A percentile compares a stretch with the other conserved stretches of the same genome.
Evolutionary conservation across 1,139 yeast species (phyloP).

Genomic region (Blastobotrys aristatus): DNA sequence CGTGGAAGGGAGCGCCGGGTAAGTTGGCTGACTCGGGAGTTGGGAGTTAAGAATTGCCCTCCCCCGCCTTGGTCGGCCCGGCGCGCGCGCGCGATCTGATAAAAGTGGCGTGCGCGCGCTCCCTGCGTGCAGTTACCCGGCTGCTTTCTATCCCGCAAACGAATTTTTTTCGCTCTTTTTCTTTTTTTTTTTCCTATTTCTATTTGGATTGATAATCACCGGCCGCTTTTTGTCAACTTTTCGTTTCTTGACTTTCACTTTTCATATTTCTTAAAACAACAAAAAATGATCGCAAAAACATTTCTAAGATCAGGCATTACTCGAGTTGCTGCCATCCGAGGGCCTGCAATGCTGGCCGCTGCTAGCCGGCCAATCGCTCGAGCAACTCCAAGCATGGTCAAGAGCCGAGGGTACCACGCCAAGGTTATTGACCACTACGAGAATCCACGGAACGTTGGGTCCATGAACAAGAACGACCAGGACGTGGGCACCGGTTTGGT

Average conservation of each 20-base stretch:
- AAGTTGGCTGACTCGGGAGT: too few relatives aligned
- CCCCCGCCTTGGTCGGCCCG: too few relatives aligned
- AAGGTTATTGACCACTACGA: constrained; percentile 80
- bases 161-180: not conserved
- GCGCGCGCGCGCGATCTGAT: too few relatives aligned
- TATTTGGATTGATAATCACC: too few relatives aligned
- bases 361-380: not conserved
- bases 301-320: not conserved
- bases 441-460: constrained; percentile 95
- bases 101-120: too few relatives aligned
- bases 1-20: too few relatives aligned
- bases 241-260: not conserved
- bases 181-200: not conserved
- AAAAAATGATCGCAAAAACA: not conserved
- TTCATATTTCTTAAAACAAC: not conserved
- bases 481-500: constrained; percentile 97
- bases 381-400: not conserved
- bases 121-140: too few relatives aligned
- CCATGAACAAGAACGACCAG: constrained; percentile 67
- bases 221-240: too few relatives aligned
- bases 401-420: constrained; percentile 30
- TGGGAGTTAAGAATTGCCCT: too few relatives aligned
- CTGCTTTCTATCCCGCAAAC: not conserved
- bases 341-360: not conserved
- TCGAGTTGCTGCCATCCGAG: not conserved